A percentile compares a stretch with the other conserved stretches of the same genome.
These are phyloP conservation scores for Opeltia flavorubescens DNA, from an alignment of 495 filamentous ascomycete genomes.

Conservation along the genomic window DNA sequence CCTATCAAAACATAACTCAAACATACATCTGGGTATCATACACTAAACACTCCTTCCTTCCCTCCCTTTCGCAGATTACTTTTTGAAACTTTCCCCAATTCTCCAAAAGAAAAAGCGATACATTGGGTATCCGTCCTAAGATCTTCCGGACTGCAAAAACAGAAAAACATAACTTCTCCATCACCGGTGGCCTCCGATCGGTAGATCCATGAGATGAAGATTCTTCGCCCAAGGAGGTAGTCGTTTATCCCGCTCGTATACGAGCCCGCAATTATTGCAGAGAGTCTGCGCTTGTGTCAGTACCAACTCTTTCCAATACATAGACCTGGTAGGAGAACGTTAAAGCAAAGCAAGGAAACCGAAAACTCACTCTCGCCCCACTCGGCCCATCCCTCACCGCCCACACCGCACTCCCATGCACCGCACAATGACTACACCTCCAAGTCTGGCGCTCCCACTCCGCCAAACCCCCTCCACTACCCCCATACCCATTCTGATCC, in stretches of 20 bases:
- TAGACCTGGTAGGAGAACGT: slow-evolving; percentile 6
- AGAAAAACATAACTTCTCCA: neutral
- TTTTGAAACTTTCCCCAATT: neutral
- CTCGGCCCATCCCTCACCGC: slow-evolving; percentile 82
- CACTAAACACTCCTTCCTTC: too few relatives aligned
- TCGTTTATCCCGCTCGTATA: slow-evolving; percentile 74
- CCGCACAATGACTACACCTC: slow-evolving; percentile 80
- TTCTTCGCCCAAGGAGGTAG: slow-evolving; percentile 73
- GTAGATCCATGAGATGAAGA: slow-evolving; percentile 47
- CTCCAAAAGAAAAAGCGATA: neutral
- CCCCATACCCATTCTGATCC: slow-evolving; percentile 52
- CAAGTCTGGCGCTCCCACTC: slow-evolving; percentile 77
- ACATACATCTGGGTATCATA: neutral
- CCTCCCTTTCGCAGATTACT: neutral
- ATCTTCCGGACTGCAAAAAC: neutral
- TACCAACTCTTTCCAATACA: neutral
- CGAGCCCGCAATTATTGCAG: slow-evolving; percentile 85
- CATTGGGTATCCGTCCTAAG: neutral
- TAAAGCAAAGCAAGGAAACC: neutral
- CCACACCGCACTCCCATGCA: slow-evolving; percentile 87
- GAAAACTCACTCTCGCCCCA: slow-evolving; percentile 59
- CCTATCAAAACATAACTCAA: neutral
- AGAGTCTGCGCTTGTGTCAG: slow-evolving; percentile 46
- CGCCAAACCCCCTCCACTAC: slow-evolving; percentile 54
- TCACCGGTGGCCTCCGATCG: slow-evolving; percentile 21